Evolutionary conservation across 2,329 filamentous ascomycete genomes (phyloP).

Genomic region (Trichoderma lentiforme): DNA sequence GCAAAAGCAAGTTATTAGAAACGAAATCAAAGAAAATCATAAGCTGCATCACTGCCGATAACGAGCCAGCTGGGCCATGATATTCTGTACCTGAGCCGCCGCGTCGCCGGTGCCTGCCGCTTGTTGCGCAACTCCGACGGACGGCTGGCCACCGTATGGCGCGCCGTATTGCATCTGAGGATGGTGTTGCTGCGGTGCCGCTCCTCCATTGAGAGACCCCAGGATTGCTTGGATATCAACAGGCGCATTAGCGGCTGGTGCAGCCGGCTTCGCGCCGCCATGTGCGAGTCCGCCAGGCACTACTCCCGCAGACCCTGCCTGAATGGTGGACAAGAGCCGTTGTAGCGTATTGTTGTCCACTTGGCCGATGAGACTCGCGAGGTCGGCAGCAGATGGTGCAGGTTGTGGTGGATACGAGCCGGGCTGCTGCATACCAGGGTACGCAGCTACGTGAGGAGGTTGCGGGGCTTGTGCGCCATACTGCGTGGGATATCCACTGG

Average conservation of each 20-base stretch:
- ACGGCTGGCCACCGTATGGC: constrained; percentile 32
- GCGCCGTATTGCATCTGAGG: constrained; percentile 29
- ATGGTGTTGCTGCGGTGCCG: constrained; percentile 26
- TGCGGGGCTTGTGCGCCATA: constrained; percentile 32
- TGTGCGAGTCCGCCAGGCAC: constrained; percentile 18
- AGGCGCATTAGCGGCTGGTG: constrained; percentile 29
- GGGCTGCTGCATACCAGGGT: constrained; percentile 27
- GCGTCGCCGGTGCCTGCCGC: constrained; percentile 32
- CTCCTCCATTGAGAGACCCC: constrained; percentile 35
- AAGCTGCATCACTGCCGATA: constrained; percentile 49
- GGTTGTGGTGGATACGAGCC: constrained; percentile 34
- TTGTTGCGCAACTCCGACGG: constrained; percentile 27
- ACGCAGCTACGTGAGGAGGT: constrained; percentile 22
- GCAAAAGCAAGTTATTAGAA: not conserved
- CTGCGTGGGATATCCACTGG: constrained; percentile 28
- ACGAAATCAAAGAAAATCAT: not conserved
- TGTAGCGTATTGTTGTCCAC: constrained; percentile 70
- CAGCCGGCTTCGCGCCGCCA: constrained; percentile 23
- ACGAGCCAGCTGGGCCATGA: constrained; percentile 69
- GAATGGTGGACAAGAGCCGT: constrained; percentile 61
- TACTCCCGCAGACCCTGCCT: constrained; percentile 26
- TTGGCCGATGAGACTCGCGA: constrained; percentile 63
- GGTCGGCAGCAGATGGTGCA: constrained; percentile 41
- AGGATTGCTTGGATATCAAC: constrained; percentile 48
- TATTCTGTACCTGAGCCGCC: constrained; percentile 62